Conservation (phyloP, 495 filamentous ascomycete species). For the Penicillium subrubescens region DNA sequence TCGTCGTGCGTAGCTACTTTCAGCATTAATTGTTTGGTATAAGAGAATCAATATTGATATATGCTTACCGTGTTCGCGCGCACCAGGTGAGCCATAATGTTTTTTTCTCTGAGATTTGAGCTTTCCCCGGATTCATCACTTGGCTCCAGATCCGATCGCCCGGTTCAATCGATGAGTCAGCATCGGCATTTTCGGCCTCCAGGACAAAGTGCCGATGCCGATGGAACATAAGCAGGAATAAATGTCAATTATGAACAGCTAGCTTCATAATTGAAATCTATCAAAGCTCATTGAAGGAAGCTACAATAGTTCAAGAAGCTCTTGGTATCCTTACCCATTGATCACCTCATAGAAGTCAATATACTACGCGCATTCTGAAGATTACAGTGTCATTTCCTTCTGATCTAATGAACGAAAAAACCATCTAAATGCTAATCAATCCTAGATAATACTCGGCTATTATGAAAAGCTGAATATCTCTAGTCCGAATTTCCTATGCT, state of each 20-base stretch:
- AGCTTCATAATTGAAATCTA: background rate
- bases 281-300: background rate
- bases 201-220: background rate
- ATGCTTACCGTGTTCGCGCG: conserved; percentile 3
- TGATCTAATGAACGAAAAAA: too few relatives aligned
- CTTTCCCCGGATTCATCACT: conserved; percentile 16
- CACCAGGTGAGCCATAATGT: conserved; percentile 10
- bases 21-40: background rate
- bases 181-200: background rate
- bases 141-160: background rate
- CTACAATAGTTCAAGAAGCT: background rate
- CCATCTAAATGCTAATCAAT: too few relatives aligned
- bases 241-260: too few relatives aligned
- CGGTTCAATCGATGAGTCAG: background rate
- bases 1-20: background rate
- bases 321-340: background rate
- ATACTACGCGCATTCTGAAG: background rate
- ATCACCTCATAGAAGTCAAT: background rate
- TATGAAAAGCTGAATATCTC: too few relatives aligned
- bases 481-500: too few relatives aligned
- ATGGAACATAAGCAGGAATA: background rate
- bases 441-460: too few relatives aligned
- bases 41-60: background rate
- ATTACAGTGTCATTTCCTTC: background rate
- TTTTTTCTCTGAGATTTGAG: conserved; percentile 5